Evolutionary conservation across 2,329 filamentous ascomycete genomes (phyloP).

Genomic region (Pseudonectria foliicola): DNA sequence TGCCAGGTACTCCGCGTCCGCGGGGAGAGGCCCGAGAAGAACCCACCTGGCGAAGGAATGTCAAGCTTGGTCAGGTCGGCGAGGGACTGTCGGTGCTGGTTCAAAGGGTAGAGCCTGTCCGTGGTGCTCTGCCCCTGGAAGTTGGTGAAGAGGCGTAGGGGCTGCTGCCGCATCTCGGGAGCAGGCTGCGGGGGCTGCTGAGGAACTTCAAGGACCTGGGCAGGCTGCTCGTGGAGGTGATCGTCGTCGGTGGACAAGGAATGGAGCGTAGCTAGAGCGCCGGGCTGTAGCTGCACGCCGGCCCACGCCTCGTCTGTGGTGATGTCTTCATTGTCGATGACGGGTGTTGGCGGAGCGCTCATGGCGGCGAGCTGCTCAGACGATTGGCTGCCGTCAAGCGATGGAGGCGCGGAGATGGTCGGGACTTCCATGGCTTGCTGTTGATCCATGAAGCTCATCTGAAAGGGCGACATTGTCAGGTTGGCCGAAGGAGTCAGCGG

Average conservation of each 20-base stretch:
- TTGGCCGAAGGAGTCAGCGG: conserved; percentile 57
- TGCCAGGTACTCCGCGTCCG: conserved; percentile 78
- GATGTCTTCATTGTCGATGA: conserved; percentile 52
- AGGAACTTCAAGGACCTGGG: conserved; percentile 39
- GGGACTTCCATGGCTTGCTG: conserved; percentile 61
- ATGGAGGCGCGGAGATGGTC: conserved; percentile 73
- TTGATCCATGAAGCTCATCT: conserved; percentile 61
- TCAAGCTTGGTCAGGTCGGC: conserved; percentile 74
- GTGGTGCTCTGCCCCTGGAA: conserved; percentile 21
- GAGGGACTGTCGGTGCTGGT: conserved; percentile 44
- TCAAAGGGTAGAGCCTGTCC: conserved; percentile 21
- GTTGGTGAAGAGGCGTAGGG: conserved; percentile 41
- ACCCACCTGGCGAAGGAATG: conserved; percentile 84
- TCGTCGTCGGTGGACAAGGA: conserved; percentile 59
- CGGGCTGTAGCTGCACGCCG: conserved; percentile 68
- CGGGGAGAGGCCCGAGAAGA: conserved; percentile 79
- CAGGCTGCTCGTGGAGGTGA: conserved; percentile 49
- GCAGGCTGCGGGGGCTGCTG: conserved; percentile 14
- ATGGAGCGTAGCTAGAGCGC: conserved; percentile 72
- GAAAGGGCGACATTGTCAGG: conserved; percentile 69
- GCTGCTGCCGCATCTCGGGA: conserved; percentile 44
- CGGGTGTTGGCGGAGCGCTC: conserved; percentile 79
- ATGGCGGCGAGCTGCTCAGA: conserved; percentile 81
- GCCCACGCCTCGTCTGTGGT: conserved; percentile 59
- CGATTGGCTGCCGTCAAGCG: conserved; percentile 78